Evolutionary conservation across 768 basidiomycete species (phyloP).

Genomic region (Pulveroboletus ravenelii): DNA sequence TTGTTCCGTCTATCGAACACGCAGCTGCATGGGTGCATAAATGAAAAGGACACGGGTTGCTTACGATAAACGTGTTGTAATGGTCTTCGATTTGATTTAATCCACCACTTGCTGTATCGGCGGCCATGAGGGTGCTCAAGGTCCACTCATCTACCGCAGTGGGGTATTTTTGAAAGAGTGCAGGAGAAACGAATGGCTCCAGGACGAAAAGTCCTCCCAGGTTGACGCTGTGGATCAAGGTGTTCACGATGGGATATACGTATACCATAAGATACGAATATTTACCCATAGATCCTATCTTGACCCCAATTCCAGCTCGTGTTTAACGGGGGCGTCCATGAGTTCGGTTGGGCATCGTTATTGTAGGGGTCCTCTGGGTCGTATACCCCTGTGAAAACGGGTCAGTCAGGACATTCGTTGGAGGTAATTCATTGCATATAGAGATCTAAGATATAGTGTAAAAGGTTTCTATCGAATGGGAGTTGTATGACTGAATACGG

Average conservation of each 20-base stretch:
- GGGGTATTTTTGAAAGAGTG: slow-evolving; percentile 57
- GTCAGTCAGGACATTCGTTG: slow-evolving; percentile 1
- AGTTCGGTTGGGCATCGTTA: slow-evolving; percentile 68
- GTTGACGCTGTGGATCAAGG: slow-evolving; percentile 46
- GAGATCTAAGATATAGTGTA: not conserved
- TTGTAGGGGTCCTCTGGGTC: slow-evolving; percentile 73
- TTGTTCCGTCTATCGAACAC: slow-evolving; percentile 62
- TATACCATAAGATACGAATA: slow-evolving; percentile 5
- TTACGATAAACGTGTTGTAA: slow-evolving; percentile 78
- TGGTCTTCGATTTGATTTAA: slow-evolving; percentile 67
- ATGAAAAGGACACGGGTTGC: slow-evolving; percentile 23
- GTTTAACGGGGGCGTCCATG: slow-evolving; percentile 77
- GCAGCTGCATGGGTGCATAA: not conserved
- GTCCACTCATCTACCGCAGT: slow-evolving; percentile 62
- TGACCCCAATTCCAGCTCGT: slow-evolving; percentile 66
- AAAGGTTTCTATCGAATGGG: not conserved
- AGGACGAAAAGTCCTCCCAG: slow-evolving; percentile 72
- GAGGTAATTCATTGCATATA: not conserved
- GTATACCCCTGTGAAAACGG: slow-evolving; percentile 45
- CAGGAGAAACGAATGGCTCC: slow-evolving; percentile 75
- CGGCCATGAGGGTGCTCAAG: slow-evolving; percentile 59
- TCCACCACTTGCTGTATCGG: slow-evolving; percentile 58
- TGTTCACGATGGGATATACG: slow-evolving; percentile 3
- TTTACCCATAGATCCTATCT: slow-evolving; percentile 59
- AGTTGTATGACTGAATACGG: not conserved